Percentiles rank a stretch among this genome's conserved stretches.
These are phyloP conservation scores for Rhytidhysteron rufulum DNA, from an alignment of 2,329 filamentous ascomycete species.

Conservation along the genomic window DNA sequence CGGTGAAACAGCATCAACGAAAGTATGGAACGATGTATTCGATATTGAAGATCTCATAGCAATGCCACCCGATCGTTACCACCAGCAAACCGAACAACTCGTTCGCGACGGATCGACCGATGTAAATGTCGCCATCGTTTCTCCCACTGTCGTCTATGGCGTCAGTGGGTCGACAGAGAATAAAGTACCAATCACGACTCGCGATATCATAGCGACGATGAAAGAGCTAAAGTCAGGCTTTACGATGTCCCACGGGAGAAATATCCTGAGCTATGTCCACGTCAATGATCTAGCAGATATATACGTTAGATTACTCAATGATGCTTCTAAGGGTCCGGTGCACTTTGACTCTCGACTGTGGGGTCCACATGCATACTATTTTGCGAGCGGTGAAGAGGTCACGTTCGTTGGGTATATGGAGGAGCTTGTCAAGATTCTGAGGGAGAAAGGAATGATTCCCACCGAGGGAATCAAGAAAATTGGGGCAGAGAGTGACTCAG, in stretches of 20 bases:
- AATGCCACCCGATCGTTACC: not conserved
- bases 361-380: too few species aligned
- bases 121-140: constrained; percentile 27
- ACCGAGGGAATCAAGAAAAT: too few species aligned
- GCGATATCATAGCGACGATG: not conserved
- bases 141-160: constrained; percentile 1
- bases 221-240: not conserved
- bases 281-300: constrained; percentile 1
- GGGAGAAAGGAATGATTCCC: too few species aligned
- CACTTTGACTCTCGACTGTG: too few species aligned
- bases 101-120: not conserved
- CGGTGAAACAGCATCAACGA: not conserved
- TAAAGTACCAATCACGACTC: constrained; percentile 1
- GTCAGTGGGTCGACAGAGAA: not conserved
- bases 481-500: too few species aligned
- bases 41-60: not conserved
- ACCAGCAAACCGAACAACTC: not conserved
- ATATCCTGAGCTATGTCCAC: not conserved
- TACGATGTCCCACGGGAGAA: not conserved
- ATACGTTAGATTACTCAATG: not conserved
- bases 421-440: too few species aligned
- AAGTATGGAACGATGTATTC: constrained; percentile 3
- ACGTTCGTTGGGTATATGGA: too few species aligned
- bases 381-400: too few species aligned
- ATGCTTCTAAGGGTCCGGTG: too few species aligned